Evolutionary conservation across 805 yeast species (phyloP).

Genomic region (Starmerella apis): DNA sequence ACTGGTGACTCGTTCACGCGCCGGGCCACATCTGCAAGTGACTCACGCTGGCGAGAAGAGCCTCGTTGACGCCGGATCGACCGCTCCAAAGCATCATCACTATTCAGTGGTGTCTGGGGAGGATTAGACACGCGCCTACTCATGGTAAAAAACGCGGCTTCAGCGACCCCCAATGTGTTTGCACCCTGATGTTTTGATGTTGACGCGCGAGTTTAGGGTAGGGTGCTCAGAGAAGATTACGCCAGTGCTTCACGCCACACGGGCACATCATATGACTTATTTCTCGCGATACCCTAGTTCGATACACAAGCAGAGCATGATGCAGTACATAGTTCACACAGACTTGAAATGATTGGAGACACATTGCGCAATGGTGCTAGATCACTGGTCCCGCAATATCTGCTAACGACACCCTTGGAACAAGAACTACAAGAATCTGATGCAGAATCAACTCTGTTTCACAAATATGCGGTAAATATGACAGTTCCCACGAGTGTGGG

Average conservation of each 20-base stretch:
- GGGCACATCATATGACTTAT: not conserved
- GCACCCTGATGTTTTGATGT: not conserved
- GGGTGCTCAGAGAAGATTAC: not conserved
- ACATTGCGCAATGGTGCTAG: not conserved
- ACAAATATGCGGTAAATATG: not conserved
- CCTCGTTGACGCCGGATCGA: conserved; percentile 15
- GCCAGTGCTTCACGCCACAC: not conserved
- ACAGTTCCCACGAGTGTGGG: not conserved
- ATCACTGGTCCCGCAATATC: not conserved
- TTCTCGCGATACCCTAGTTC: not conserved
- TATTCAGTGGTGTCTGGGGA: conserved; percentile 18
- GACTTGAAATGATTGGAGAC: not conserved
- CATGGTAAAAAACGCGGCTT: not conserved
- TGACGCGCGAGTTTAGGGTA: not conserved
- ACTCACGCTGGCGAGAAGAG: conserved; percentile 5
- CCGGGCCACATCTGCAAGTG: conserved; percentile 17
- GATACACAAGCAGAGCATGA: not conserved
- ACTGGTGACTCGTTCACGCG: conserved; percentile 19
- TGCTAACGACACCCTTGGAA: conserved; percentile 12
- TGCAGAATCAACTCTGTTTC: conserved; percentile 3
- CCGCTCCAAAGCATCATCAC: conserved; percentile 17
- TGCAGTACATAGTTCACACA: no score
- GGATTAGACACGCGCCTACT: conserved; percentile 2
- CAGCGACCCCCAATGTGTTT: not conserved
- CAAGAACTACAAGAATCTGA: conserved; percentile 10